Evolutionary conservation across 148 eudicot species (phyloP), one percentile per base, ranked within the genome.

Genomic region (Camellia lanceoleosa): DNA sequence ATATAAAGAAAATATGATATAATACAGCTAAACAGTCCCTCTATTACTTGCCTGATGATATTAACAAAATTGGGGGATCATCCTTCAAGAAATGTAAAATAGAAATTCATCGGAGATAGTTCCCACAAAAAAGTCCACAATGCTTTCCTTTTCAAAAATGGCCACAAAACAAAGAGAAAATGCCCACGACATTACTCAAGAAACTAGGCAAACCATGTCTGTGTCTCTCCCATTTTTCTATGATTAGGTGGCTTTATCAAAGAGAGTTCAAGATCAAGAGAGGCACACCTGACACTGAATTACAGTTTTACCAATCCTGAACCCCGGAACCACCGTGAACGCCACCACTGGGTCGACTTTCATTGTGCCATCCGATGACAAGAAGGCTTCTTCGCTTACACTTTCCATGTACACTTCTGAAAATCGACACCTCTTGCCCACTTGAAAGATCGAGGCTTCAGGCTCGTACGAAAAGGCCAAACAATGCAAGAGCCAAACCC

Each of bases 401-500:
- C 97, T 87, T 81, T 93, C 98, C 99, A 94, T 96, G 87, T 87
- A 94, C 9, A 96, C 93, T 80, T 96, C 99, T 0, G 99, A 92
- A 71, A 90, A 94, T 12, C 94, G 80, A 69, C 88, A 85, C 16
- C 83, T 83, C 20, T 87, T 87, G 42, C 73, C 81, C 74, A 94
- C 90, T 80, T 89, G 94, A 71, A 94, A 94, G 71, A 94, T 85
- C 3, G 91, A 81, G 42, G 89, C 95, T 58, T 86, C 87, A 0
- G 93, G 88, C 61, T 87, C 87, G 9, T 86, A 91, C 3, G 95
- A 87, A 55, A 91, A 92, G 4, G 95, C 92, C 80, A 96, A 23
- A 75, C 98, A 91, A 58, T 96, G 99, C 14, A 94, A 84, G 0
- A 91, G 87, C 97, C 97, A 96, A 14, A 96, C 89, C 73, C 90